Base-by-base conservation (phyloP, 805 yeast species). In the Saturnispora gosingensis region DNA sequence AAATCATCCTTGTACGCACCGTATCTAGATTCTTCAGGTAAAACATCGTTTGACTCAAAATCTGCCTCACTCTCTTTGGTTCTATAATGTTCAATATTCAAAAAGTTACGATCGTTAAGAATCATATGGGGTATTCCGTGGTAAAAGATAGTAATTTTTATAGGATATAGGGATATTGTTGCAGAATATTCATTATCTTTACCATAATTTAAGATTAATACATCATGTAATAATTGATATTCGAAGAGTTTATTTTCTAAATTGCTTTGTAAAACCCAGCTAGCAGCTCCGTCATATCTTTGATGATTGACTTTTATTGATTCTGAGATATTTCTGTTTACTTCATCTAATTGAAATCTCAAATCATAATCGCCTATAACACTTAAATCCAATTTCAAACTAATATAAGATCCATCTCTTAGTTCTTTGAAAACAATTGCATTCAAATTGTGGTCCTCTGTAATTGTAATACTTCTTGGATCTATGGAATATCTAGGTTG, bases 81-180 rank as follows among this genome's bases (percentile, higher is more conserved):
- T 61, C 97, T 74, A 64, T 73, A 77, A 60, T 91, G 97, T 65
- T 93, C 99, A n/a, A 84, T 53, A 61, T 91, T 91, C 53, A 93
- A 67, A 45, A 88, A 76, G 34, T 78, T 70, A 42, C 82, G 72
- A 48, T 83, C 89, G 64, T 93, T 93, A 18, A 90, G 61, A 1
- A 77, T 68, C 11, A 88, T 58, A 54, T 80, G 79, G 0, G 67
- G 64, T 18, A 68, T 65, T 5, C 72, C 77, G 2, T 78, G 65
- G 49, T 76, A 70, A 22, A 51, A 69, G 2, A 88, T 59, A 1
- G 71, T 67, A 38, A 86, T 59, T 55, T 72, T 72, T 54, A 88
- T 72, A 0, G 85, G 81, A 10, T 63, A 59, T 43, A 74, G 65
- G 18, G 66, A 51, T 11, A 89, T 50, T 22, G 65, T 70, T 0